Percentiles rank a stretch among this genome's conserved stretches.
Evolutionary conservation across 83 land plant genomes (phyloP).

Genomic region (Picea engelmannii): DNA sequence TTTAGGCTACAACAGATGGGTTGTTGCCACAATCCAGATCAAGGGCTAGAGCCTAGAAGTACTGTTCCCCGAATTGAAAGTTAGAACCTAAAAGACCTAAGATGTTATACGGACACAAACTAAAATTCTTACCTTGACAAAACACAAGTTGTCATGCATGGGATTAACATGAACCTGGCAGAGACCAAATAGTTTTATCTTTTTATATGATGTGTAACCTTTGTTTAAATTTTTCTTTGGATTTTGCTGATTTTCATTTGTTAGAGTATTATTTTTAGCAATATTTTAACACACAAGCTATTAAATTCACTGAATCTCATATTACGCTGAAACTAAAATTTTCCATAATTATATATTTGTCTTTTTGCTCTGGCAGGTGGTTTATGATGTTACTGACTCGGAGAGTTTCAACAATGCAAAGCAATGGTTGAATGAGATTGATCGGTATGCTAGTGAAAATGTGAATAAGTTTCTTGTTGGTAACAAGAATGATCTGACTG

Average conservation of each 20-base stretch:
- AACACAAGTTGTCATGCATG: too few species aligned
- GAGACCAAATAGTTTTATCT: neutral
- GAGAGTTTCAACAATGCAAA: constrained; percentile 81
- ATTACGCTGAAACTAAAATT: too few species aligned
- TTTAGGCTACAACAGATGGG: too few species aligned
- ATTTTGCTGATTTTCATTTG: neutral
- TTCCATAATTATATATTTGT: neutral
- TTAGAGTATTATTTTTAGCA: neutral
- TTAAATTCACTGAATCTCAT: too few species aligned
- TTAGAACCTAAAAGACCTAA: too few species aligned
- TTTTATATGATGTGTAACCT: neutral
- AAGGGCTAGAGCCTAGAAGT: too few species aligned
- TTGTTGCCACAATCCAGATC: too few species aligned
- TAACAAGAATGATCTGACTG: constrained; percentile 72
- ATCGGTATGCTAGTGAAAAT: constrained; percentile 75
- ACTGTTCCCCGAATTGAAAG: too few species aligned
- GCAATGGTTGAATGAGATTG: constrained; percentile 76
- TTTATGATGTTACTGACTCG: constrained; percentile 77
- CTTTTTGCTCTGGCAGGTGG: constrained; percentile 38
- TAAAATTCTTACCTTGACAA: too few species aligned
- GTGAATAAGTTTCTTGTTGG: constrained; percentile 82
- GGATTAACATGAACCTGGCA: too few species aligned
- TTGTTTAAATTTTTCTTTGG: neutral
- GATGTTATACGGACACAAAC: too few species aligned
- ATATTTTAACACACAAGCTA: too few species aligned